Percentiles rank a stretch among this genome's conserved stretches.
These are phyloP conservation scores for Penicillium sp. DNA, from an alignment of 2,329 filamentous ascomycete genomes.

Conservation along the genomic window DNA sequence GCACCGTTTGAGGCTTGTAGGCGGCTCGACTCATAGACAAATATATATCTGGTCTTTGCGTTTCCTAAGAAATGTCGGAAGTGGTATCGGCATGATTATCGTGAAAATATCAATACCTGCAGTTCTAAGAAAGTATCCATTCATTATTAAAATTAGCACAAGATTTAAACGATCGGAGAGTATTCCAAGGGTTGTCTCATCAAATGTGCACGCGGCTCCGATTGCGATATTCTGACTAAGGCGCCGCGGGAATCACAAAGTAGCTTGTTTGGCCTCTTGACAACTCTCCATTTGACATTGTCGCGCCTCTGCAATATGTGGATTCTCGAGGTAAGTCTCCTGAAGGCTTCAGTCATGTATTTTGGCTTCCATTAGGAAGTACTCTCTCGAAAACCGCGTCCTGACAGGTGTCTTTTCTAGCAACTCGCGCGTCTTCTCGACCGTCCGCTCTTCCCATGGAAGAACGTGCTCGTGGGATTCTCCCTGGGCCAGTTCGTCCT, in stretches of 20 bases:
- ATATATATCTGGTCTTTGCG: slow-evolving; percentile 23
- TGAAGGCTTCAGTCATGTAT: background rate
- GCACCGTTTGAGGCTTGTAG: no score
- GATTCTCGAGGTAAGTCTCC: slow-evolving; percentile 19
- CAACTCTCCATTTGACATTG: slow-evolving; percentile 5
- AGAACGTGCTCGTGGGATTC: slow-evolving; percentile 91
- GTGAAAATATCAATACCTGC: no score
- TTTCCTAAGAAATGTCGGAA: slow-evolving; percentile 14
- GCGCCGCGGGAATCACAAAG: slow-evolving; percentile 21
- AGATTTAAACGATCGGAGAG: background rate
- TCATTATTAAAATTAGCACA: background rate
- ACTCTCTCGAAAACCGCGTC: background rate
- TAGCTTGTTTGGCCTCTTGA: slow-evolving; percentile 18
- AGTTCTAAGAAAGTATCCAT: no score
- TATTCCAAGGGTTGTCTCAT: background rate
- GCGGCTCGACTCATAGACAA: no score
- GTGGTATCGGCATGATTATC: no score
- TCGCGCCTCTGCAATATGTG: slow-evolving; percentile 15
- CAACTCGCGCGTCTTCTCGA: slow-evolving; percentile 82
- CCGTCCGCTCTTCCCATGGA: slow-evolving; percentile 93
- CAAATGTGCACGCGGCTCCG: background rate
- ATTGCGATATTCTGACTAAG: slow-evolving; percentile 24
- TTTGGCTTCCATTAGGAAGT: background rate
- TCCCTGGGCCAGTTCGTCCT: slow-evolving; percentile 87
- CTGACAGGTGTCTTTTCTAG: slow-evolving; percentile 33